Evolutionary conservation across 768 basidiomycete genomes (phyloP), one percentile per base, ranked within the genome.

Genomic region (Lactifluus volemus): DNA sequence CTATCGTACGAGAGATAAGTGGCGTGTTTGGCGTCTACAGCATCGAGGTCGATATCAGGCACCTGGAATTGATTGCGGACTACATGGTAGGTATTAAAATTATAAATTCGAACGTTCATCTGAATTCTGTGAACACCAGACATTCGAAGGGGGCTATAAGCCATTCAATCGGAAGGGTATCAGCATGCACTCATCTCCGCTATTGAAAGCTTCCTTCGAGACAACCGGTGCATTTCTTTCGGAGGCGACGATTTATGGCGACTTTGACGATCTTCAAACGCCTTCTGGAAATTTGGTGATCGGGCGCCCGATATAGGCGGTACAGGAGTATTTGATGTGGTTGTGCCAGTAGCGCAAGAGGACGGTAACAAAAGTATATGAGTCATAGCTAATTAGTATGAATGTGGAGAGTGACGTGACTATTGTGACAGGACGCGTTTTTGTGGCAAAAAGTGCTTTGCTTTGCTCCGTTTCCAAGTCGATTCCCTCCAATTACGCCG

Each of bases 131-230:
- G 42, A 8, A 9, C 29, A n/a, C n/a, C 56, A 98, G 96, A 98
- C 97, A 0, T 98, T 93, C 71, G 95, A 98, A 58, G 97, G 97
- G 34, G 93, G 89, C 32, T 99, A 95, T 79, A 96, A 92, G 74
- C 93, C 97, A 2, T 99, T 98, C 77, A 99, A 98, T 74, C 88
- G 97, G 49, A 92, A 88, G 65, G 97, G 97, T 55, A 89, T 99
- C 60, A 87, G 91, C 25, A 84, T 87, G 49, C 93, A 92, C 73
- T 85, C 93, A 29, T 98, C 95, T n/a, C 93, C 96, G 8, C 80
- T 98, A 44, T 83, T 98, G 57, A 98, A 98, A 73, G 97, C 97
- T 1, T 97, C 94, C 9, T 99, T 91, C 74, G 97, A 98, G 75
- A 98, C 95, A 4, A 98, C 96, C 0, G 90, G 88, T 1, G 79